These are phyloP conservation scores for Boletus reticuloceps DNA, from an alignment of 768 basidiomycete species.

Conservation along the genomic window DNA sequence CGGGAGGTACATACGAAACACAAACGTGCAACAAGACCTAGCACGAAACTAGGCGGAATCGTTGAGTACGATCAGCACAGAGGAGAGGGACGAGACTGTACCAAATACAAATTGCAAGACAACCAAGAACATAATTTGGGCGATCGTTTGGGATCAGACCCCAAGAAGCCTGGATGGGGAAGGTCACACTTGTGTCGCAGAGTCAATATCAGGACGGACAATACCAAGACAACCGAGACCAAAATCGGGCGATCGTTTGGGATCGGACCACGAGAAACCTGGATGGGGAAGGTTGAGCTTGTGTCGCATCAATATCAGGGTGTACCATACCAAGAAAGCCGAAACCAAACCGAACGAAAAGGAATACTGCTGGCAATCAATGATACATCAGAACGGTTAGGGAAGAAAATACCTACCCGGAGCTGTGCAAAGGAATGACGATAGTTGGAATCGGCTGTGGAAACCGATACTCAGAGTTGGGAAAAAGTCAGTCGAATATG, in stretches of 20 bases:
- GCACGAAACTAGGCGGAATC: not conserved
- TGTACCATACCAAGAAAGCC: constrained; percentile 4
- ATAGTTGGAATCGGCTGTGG: constrained; percentile 10
- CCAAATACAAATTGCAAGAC: no score
- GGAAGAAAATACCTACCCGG: not conserved
- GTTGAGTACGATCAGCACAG: not conserved
- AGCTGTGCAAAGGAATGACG: constrained; percentile 11
- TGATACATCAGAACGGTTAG: not conserved
- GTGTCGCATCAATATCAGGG: not conserved
- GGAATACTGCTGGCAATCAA: not conserved
- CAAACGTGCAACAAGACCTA: not conserved
- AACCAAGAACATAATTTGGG: no score
- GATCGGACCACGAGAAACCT: not conserved
- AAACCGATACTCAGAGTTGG: not conserved
- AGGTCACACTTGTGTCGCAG: no score
- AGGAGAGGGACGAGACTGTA: not conserved
- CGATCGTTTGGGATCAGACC: no score
- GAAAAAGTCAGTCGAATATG: not conserved
- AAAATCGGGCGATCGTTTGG: no score
- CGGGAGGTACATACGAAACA: not conserved
- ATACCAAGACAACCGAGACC: not conserved
- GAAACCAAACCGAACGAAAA: not conserved
- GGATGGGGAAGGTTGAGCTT: not conserved
- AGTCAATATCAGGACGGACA: no score
- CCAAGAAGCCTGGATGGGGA: no score